Percentiles rank a stretch among this genome's conserved stretches.
phyloP scores from a whole-genome alignment of 345 rosid species.

The Euclidium syriacum region DNA sequence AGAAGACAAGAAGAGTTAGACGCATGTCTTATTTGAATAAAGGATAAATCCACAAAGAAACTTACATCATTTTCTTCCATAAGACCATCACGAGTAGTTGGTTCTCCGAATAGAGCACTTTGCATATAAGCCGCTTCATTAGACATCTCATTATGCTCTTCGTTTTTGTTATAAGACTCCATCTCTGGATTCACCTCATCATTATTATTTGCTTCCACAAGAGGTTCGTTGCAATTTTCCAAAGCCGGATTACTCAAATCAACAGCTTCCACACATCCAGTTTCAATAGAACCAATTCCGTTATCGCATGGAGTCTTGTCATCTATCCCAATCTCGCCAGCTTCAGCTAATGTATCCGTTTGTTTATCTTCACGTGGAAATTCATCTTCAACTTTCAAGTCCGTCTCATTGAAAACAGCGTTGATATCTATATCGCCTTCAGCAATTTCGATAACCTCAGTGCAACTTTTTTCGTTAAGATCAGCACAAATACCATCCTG shows the following conservation, averaged over 20 bases:
- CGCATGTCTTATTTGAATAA: constrained; percentile 9
- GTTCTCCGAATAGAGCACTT: constrained; percentile 33
- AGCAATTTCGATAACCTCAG: constrained; percentile 29
- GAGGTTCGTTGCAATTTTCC: constrained; percentile 36
- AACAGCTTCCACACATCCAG: constrained; percentile 26
- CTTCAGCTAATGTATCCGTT: constrained; percentile 30
- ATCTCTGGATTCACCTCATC: constrained; percentile 33
- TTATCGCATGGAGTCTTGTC: constrained; percentile 19
- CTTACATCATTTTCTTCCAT: constrained; percentile 46
- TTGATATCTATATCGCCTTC: constrained; percentile 25
- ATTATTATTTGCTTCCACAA: constrained; percentile 32
- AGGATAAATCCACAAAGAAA: constrained; percentile 12
- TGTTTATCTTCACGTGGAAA: constrained; percentile 38
- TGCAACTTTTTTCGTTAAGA: constrained; percentile 18
- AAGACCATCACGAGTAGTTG: constrained; percentile 24
- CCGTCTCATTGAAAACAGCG: constrained; percentile 31
- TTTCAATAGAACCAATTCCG: constrained; percentile 24
- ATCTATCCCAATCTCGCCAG: constrained; percentile 28
- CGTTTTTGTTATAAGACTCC: constrained; percentile 34
- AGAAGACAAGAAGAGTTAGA: constrained; percentile 9
- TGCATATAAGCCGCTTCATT: constrained; percentile 35
- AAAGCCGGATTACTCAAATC: constrained; percentile 25
- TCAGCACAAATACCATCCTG: constrained; percentile 32
- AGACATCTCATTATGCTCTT: constrained; percentile 28
- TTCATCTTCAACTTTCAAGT: constrained; percentile 29